Percentiles rank a stretch among this genome's conserved stretches.
Conservation (phyloP, 2,329 filamentous ascomycete genomes). For the Cladosporium sp. region DNA sequence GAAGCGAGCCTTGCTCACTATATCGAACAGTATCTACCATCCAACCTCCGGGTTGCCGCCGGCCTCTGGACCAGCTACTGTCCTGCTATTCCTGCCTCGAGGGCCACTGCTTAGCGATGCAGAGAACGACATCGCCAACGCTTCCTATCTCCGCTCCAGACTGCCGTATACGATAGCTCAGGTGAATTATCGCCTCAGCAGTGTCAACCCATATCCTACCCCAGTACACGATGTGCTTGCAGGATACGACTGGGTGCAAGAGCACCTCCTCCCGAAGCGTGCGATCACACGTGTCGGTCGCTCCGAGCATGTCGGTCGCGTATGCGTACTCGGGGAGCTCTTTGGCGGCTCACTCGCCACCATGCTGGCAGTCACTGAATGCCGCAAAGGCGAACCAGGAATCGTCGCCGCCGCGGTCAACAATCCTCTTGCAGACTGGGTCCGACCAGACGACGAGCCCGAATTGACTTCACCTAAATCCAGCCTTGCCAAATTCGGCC, state of each 20-base stretch:
- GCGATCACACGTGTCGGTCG: slow-evolving; percentile 30
- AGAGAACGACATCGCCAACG: slow-evolving; percentile 35
- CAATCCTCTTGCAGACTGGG: slow-evolving; percentile 52
- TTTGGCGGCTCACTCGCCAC: slow-evolving; percentile 50
- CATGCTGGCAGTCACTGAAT: slow-evolving; percentile 53
- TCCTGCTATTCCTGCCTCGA: slow-evolving; percentile 45
- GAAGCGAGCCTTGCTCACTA: slow-evolving; percentile 5
- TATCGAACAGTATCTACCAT: slow-evolving; percentile 24
- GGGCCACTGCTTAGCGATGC: slow-evolving; percentile 39
- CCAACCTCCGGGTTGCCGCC: slow-evolving; percentile 28
- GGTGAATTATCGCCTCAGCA: slow-evolving; percentile 47
- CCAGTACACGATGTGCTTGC: slow-evolving; percentile 50
- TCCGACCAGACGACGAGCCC: slow-evolving; percentile 31
- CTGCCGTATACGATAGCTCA: slow-evolving; percentile 44
- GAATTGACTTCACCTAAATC: slow-evolving; percentile 27
- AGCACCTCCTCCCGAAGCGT: slow-evolving; percentile 38
- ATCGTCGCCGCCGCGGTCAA: slow-evolving; percentile 49
- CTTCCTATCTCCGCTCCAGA: slow-evolving; percentile 37
- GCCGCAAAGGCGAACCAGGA: slow-evolving; percentile 40
- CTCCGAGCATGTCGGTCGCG: slow-evolving; percentile 31
- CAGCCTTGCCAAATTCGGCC: slow-evolving; percentile 9
- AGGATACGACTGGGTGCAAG: slow-evolving; percentile 50
- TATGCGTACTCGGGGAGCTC: slow-evolving; percentile 51
- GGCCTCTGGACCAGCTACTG: slow-evolving; percentile 28
- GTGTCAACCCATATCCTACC: slow-evolving; percentile 42